Percentiles rank a stretch among this genome's conserved stretches.
Conservation (phyloP, 2,329 filamentous ascomycete species). For the Colletotrichum endophyticum region DNA sequence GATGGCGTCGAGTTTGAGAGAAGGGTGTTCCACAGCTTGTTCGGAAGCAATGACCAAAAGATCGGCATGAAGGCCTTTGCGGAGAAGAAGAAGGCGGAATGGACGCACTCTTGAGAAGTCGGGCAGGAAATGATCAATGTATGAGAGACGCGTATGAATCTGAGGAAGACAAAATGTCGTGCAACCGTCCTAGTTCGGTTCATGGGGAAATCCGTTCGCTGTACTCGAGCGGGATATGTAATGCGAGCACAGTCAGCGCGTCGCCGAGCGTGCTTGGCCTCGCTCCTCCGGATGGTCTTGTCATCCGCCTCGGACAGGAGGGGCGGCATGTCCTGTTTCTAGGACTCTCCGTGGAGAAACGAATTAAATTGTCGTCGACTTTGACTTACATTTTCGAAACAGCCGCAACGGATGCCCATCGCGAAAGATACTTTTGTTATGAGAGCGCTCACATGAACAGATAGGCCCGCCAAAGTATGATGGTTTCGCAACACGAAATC, state of each 20-base stretch:
- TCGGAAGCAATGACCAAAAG: conserved; percentile 96
- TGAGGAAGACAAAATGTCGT: conserved; percentile 5
- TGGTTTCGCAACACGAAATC: neutral
- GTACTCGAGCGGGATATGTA: neutral
- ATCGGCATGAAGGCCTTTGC: conserved; percentile 96
- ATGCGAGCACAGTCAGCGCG: conserved; percentile 12
- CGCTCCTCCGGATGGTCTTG: neutral
- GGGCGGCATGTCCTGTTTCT: neutral
- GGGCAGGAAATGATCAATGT: neutral
- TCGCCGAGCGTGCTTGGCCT: neutral
- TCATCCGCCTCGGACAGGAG: neutral
- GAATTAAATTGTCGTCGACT: neutral
- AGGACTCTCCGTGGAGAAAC: neutral
- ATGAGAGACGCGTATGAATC: neutral
- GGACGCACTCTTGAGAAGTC: conserved; percentile 73
- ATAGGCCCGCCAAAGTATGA: neutral
- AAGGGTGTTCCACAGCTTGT: conserved; percentile 88
- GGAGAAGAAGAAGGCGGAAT: conserved; percentile 91
- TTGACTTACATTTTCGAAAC: neutral
- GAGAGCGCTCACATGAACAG: neutral
- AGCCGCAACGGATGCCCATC: neutral
- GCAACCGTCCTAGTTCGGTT: neutral
- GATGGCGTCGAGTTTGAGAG: conserved; percentile 97
- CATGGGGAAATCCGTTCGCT: neutral
- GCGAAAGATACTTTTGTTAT: neutral